Base-by-base conservation (phyloP, 2,329 filamentous ascomycete genomes). In the Periconia digitata region DNA sequence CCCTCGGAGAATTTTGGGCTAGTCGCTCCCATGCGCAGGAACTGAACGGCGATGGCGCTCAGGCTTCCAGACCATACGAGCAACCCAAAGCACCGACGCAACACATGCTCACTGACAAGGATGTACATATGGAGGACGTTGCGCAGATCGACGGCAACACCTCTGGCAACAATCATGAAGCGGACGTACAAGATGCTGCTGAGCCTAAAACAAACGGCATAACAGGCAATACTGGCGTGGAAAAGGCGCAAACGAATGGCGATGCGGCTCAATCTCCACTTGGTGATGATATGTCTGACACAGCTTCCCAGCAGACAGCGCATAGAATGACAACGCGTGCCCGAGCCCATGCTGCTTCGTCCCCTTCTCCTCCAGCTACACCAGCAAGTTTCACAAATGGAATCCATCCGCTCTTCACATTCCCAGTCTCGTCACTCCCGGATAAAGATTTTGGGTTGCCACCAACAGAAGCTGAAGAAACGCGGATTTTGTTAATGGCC, bases 371-470 rank as follows among this genome's bases (percentile, higher is more conserved):
- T 13, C 74, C 75, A 3, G 64, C 74, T 21, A 78, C 78, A 15
- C 76, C 78, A 35, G 72, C 73, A 5, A 67, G 70, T 17, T 74
- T 76, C 13, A 74, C 79, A 3, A 74, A 77, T n/a, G 80, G 80
- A 22, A 81, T 92, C 49, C 87, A 92, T 64, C 87, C 89, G 3
- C 82, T 90, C 61, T 95, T 90, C 70, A 70, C 84, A 37, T 81
- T 86, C 29, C 86, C 89, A 0, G 65, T 74, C 21, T 75, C 81
- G 24, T 81, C 83, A 20, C 78, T 80, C 45, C 80, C 85, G 2
- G 86, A 92, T 66, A 79, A 85, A 46, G 84, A 91, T 64, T 74
- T 89, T 34, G 86, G 86, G 1, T 79, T 95, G 2, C 88, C 89
- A 0, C 78, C 84, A 16, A 72, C 77, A 21, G 89, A 94, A 72